Conservation (phyloP, 805 yeast species). For the Wickerhamomyces chaumierensis region DNA sequence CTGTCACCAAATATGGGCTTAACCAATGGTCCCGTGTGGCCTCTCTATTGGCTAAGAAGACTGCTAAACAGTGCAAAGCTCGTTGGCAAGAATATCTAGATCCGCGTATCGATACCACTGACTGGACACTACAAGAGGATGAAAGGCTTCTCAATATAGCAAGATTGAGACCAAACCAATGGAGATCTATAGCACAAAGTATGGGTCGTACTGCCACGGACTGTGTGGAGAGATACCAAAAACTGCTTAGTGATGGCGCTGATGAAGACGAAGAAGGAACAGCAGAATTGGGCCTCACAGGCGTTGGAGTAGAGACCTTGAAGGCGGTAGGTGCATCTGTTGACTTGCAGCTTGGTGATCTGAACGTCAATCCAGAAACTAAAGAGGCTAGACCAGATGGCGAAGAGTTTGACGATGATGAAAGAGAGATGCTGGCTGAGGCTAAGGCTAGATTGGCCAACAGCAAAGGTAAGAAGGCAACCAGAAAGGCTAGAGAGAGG, state of each 20-base stretch:
- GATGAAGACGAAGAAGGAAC: constrained; percentile 16
- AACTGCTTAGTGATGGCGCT: constrained; percentile 39
- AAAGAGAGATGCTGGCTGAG: constrained; percentile 85
- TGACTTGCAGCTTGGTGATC: constrained; percentile 35
- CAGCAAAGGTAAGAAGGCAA: constrained; percentile 91
- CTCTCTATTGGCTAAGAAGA: constrained; percentile 71
- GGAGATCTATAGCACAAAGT: constrained; percentile 82
- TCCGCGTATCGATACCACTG: constrained; percentile 52
- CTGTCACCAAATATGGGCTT: constrained; percentile 85
- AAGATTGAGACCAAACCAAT: constrained; percentile 74
- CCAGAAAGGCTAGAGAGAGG: constrained; percentile 78
- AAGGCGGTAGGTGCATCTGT: constrained; percentile 26
- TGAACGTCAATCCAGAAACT: constrained; percentile 66
- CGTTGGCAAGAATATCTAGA: constrained; percentile 86
- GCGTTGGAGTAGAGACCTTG: constrained; percentile 40
- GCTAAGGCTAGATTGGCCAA: constrained; percentile 87
- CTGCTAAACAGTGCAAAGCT: constrained; percentile 86
- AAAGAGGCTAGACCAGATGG: constrained; percentile 76
- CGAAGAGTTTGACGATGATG: constrained; percentile 75
- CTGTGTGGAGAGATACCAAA: constrained; percentile 78
- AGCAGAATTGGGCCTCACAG: constrained; percentile 28
- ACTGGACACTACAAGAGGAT: constrained; percentile 75
- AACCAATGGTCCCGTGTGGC: constrained; percentile 94
- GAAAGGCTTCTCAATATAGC: constrained; percentile 56
- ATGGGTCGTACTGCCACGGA: constrained; percentile 80